Evolutionary conservation across 257 asterid genomes (phyloP), one percentile per base, ranked within the genome.

Genomic region (Phtheirospermum japonicum): DNA sequence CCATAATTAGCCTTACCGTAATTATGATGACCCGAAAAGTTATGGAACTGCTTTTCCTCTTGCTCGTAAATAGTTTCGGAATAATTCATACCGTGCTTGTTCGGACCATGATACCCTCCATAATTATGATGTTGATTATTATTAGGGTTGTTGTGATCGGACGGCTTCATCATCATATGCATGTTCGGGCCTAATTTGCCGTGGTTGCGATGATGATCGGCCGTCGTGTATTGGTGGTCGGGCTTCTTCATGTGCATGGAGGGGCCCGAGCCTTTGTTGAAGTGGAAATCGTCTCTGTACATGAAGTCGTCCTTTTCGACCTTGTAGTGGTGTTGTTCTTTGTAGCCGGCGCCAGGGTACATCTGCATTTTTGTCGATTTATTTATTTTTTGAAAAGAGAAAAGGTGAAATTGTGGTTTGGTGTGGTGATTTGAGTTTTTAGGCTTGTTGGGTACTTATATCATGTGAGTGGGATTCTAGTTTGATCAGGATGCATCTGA

Each of bases 331-430:
- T 48, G 54, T 18, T 48, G 54, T 18, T 48, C 54, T 18, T 17
- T 48, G 28, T 14, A 48, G 54, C 54, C 54, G 4, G 54, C 54
- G 4, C 54, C 30, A 0, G 54, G 71, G 17, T 39, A 66, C 70
- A 62, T 50, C 58, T 59, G 71, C 71, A 58, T 65, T 30, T 36
- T n/a, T n/a, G n/a, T n/a, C n/a, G n/a, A n/a, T n/a, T n/a, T n/a
- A n/a, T n/a, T n/a, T n/a, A n/a, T n/a, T n/a, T n/a, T n/a, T n/a
- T n/a, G n/a, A n/a, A n/a, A n/a, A n/a, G n/a, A n/a, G n/a, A n/a
- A n/a, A n/a, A n/a, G n/a, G n/a, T n/a, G n/a, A n/a, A n/a, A n/a
- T n/a, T n/a, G n/a, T n/a, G n/a, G n/a, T n/a, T 13, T 42, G 54
- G 42, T 36, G 11, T 36, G 42, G 42, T 36, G 61, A 10, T 36